Evolutionary conservation across 352 stramenopile species (phyloP).

Genomic region (Phytophthora aleatoria): DNA sequence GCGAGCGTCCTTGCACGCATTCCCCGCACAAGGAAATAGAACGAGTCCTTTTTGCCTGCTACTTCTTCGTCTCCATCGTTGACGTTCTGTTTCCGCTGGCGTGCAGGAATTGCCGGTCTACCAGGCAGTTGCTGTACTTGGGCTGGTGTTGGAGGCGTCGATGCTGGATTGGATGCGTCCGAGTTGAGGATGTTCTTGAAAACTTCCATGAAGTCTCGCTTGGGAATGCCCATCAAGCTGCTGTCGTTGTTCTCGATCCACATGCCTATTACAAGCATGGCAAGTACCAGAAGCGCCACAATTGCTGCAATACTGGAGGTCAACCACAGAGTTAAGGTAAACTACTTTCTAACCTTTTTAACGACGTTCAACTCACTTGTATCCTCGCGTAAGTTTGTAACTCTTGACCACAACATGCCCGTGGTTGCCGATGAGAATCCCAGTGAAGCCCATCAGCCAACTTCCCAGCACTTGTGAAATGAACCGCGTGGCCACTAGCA

Average conservation of each 20-base stretch:
- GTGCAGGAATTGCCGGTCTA: slow-evolving; percentile 2
- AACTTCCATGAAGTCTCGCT: slow-evolving; percentile 66
- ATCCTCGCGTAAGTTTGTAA: slow-evolving; percentile 49
- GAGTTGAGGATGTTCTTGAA: slow-evolving; percentile 68
- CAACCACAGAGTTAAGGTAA: slow-evolving; percentile 2
- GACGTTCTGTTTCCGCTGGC: not conserved
- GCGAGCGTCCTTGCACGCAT: slow-evolving; percentile 46
- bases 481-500: slow-evolving; percentile 61
- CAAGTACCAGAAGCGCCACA: slow-evolving; percentile 48
- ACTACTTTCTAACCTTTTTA: not conserved
- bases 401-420: slow-evolving; percentile 51
- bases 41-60: slow-evolving; percentile 69
- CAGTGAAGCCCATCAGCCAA: slow-evolving; percentile 61
- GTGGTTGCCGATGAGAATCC: slow-evolving; percentile 64
- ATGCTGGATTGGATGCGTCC: slow-evolving; percentile 23
- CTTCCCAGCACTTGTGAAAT: slow-evolving; percentile 62
- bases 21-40: slow-evolving; percentile 74
- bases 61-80: slow-evolving; percentile 33
- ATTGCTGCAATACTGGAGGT: slow-evolving; percentile 45
- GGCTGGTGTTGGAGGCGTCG: slow-evolving; percentile 10
- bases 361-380: slow-evolving; percentile 41
- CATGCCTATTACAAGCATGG: slow-evolving; percentile 56
- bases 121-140: slow-evolving; percentile 19
- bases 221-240: slow-evolving; percentile 60
- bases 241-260: slow-evolving; percentile 86